Conservation (phyloP, 352 stramenopile species). For the Globisporangium cystogenes region DNA sequence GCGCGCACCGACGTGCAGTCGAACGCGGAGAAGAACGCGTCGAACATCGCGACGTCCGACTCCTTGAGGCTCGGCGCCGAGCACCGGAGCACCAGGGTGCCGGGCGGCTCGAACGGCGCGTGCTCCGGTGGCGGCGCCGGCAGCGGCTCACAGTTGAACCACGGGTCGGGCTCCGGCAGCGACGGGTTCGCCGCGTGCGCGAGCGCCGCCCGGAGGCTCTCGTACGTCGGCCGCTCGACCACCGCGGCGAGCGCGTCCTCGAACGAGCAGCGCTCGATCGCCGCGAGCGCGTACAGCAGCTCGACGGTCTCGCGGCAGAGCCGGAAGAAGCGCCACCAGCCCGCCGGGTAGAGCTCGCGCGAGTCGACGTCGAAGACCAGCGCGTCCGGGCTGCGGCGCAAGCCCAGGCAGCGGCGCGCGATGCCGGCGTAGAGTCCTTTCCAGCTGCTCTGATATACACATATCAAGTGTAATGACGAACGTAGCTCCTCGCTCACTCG, state of each 20-base stretch:
- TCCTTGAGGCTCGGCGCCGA: neutral
- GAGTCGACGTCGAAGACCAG: neutral
- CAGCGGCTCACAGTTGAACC: neutral
- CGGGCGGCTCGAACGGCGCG: neutral
- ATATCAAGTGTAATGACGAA: too few relatives aligned
- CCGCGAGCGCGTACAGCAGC: neutral
- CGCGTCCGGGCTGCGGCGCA: neutral
- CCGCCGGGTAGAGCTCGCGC: neutral
- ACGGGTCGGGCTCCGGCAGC: neutral
- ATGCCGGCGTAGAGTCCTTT: too few relatives aligned
- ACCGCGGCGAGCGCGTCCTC: neutral
- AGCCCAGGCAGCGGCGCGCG: too few relatives aligned
- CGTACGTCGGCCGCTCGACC: neutral
- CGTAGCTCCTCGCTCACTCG: neutral
- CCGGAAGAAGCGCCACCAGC: neutral
- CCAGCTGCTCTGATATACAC: too few relatives aligned
- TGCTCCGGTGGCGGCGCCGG: neutral
- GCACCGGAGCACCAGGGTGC: neutral
- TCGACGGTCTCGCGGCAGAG: neutral
- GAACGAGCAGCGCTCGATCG: neutral
- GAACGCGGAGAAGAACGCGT: constrained; percentile 1
- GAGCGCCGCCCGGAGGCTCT: too few relatives aligned
- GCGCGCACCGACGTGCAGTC: neutral
- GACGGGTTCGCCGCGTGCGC: neutral
- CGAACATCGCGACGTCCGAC: constrained; percentile 2